phyloP scores from a whole-genome alignment of 1,284 basidiomycete genomes.

The Heterobasidion occidentale region DNA sequence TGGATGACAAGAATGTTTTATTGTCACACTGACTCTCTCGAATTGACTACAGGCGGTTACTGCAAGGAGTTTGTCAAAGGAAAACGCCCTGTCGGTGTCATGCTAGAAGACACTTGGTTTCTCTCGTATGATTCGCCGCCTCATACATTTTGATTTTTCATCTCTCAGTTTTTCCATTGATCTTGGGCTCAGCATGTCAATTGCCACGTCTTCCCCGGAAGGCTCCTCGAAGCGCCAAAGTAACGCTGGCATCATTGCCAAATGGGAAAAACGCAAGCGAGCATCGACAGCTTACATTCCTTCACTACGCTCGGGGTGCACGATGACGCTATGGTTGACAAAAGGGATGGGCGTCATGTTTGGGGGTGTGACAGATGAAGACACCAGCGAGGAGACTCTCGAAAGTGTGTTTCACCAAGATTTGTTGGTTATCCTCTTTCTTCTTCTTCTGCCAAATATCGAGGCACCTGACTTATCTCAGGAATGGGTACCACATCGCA shows the following conservation, averaged over 20 bases:
- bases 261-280: slow-evolving; percentile 85
- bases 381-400: slow-evolving; percentile 79
- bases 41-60: slow-evolving; percentile 59
- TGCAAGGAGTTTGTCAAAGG: slow-evolving; percentile 90
- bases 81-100: slow-evolving; percentile 79
- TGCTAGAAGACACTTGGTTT: slow-evolving; percentile 90
- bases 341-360: slow-evolving; percentile 77
- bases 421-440: slow-evolving; percentile 37
- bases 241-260: slow-evolving; percentile 9
- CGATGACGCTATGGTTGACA: slow-evolving; percentile 74
- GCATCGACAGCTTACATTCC: slow-evolving; percentile 67
- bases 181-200: slow-evolving; percentile 23
- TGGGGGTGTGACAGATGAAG: slow-evolving; percentile 89
- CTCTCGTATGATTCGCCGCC: slow-evolving; percentile 44
- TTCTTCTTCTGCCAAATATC: not conserved
- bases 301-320: slow-evolving; percentile 69
- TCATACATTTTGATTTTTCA: not conserved
- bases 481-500: slow-evolving; percentile 73
- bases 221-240: slow-evolving; percentile 16
- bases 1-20: not conserved
- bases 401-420: slow-evolving; percentile 85
- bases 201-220: slow-evolving; percentile 9
- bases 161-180: not conserved
- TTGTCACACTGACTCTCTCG: not conserved
- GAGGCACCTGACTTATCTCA: slow-evolving; percentile 18